Conservation (phyloP, 441 rosid species). For the Melastoma candidum region DNA sequence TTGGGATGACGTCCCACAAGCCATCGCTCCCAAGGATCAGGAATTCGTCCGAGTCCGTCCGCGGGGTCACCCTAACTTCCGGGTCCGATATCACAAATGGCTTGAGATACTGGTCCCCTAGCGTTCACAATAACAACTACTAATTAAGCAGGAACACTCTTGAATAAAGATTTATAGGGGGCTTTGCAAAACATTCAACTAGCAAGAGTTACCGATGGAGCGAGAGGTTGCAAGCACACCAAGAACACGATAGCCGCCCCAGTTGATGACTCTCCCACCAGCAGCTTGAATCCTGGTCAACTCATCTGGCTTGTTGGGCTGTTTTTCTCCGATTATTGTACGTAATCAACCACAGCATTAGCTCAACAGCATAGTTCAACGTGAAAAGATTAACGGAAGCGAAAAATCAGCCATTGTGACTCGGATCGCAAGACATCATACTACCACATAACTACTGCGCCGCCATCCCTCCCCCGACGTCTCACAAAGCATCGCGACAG, state of each 20-base stretch:
- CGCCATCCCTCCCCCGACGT: too few species aligned
- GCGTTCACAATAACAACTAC: too few species aligned
- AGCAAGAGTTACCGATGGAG: conserved; percentile 11
- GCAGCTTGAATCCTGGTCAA: conserved; percentile 14
- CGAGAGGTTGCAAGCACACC: conserved; percentile 14
- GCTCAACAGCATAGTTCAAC: too few species aligned
- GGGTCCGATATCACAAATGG: conserved; percentile 12
- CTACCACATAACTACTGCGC: too few species aligned
- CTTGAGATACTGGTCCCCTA: conserved; percentile 14
- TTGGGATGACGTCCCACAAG: conserved; percentile 13
- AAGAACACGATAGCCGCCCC: conserved; percentile 14
- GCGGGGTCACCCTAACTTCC: conserved; percentile 9
- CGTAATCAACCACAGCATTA: not conserved
- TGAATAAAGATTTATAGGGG: too few species aligned
- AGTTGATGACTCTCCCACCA: conserved; percentile 14
- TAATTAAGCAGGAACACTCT: too few species aligned
- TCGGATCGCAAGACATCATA: too few species aligned
- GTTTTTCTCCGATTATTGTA: not conserved
- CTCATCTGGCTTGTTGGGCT: conserved; percentile 17
- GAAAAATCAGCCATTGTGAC: not conserved
- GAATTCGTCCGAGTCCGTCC: conserved; percentile 9
- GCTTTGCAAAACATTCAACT: not conserved
- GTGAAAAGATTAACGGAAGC: not conserved
- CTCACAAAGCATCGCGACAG: too few species aligned
- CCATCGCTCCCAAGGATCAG: conserved; percentile 15